Evolutionary conservation across 192 early-diverging fungal genomes (phyloP).

Genomic region (Fimicolochytrium jonesii): DNA sequence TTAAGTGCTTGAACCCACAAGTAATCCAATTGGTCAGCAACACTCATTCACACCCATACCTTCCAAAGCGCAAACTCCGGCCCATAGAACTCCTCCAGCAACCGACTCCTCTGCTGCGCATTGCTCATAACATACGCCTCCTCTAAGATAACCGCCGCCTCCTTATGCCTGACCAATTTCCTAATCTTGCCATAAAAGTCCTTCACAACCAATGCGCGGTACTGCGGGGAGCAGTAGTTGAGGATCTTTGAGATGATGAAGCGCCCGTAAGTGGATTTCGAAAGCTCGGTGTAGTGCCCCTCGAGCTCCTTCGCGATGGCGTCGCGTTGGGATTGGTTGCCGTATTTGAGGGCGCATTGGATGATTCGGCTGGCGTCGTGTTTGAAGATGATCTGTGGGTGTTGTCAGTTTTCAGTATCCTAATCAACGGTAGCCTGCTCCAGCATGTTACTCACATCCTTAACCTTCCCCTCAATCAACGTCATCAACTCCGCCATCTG

Average conservation of each 20-base stretch:
- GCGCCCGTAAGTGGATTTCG: slow-evolving; percentile 78
- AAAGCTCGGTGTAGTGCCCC: slow-evolving; percentile 69
- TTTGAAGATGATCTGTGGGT: slow-evolving; percentile 74
- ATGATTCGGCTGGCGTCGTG: slow-evolving; percentile 92
- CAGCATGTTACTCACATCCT: slow-evolving; percentile 46
- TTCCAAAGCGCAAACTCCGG: slow-evolving; percentile 86
- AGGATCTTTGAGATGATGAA: slow-evolving; percentile 85
- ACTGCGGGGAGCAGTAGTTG: slow-evolving; percentile 69
- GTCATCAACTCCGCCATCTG: slow-evolving; percentile 81
- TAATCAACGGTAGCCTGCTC: not conserved
- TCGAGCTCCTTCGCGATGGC: slow-evolving; percentile 76
- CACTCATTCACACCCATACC: too few species aligned
- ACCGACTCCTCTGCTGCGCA: slow-evolving; percentile 58
- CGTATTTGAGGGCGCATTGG: slow-evolving; percentile 89
- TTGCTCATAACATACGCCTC: slow-evolving; percentile 79
- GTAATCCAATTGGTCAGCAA: too few species aligned
- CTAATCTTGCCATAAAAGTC: slow-evolving; percentile 78
- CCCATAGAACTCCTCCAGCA: slow-evolving; percentile 93
- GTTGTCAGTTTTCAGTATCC: not conserved
- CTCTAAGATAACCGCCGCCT: slow-evolving; percentile 82
- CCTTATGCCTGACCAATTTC: slow-evolving; percentile 84
- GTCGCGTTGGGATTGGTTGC: slow-evolving; percentile 67
- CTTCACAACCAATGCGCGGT: slow-evolving; percentile 65
- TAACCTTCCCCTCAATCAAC: slow-evolving; percentile 71
- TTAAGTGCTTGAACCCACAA: slow-evolving; percentile 1